Percentiles rank a stretch among this genome's conserved stretches.
These are phyloP conservation scores for Myriosclerotinia duriaeana DNA, from an alignment of 2,329 filamentous ascomycete genomes.

Conservation along the genomic window DNA sequence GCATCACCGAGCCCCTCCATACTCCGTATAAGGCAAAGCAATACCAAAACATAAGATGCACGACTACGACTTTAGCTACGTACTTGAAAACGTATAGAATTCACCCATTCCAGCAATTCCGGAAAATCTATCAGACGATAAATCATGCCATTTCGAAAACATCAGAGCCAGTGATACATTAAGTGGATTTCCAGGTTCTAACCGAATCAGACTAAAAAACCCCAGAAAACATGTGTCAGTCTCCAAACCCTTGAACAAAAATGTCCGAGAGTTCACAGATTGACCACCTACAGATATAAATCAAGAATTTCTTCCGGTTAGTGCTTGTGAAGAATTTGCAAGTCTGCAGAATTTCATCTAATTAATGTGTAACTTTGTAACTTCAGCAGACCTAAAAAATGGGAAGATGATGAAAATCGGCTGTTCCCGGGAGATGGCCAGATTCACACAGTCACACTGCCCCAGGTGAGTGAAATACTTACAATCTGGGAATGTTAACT, in stretches of 20 bases:
- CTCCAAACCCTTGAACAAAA: background rate
- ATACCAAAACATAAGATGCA: background rate
- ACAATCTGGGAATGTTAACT: background rate
- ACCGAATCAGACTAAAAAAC: background rate
- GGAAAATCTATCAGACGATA: slow-evolving; percentile 16
- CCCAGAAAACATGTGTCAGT: slow-evolving; percentile 2
- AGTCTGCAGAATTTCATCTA: too few species aligned
- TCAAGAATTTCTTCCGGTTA: background rate
- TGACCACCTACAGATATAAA: background rate
- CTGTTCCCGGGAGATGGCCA: background rate
- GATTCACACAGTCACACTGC: too few species aligned
- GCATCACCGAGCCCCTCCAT: background rate
- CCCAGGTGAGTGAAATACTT: too few species aligned
- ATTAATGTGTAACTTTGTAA: too few species aligned
- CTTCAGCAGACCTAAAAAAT: background rate
- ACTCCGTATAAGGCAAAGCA: too few species aligned
- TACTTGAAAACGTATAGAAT: slow-evolving; percentile 3
- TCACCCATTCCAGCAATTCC: background rate
- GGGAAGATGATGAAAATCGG: background rate
- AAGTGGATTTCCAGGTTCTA: slow-evolving; percentile 9
- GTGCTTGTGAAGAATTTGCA: too few species aligned
- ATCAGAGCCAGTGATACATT: background rate
- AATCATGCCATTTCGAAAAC: slow-evolving; percentile 21
- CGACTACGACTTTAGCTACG: background rate
- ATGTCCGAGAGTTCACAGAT: too few species aligned